Evolutionary conservation across 441 rosid genomes (phyloP), one percentile per base, ranked within the genome.

Genomic region (Erodium texanum): DNA sequence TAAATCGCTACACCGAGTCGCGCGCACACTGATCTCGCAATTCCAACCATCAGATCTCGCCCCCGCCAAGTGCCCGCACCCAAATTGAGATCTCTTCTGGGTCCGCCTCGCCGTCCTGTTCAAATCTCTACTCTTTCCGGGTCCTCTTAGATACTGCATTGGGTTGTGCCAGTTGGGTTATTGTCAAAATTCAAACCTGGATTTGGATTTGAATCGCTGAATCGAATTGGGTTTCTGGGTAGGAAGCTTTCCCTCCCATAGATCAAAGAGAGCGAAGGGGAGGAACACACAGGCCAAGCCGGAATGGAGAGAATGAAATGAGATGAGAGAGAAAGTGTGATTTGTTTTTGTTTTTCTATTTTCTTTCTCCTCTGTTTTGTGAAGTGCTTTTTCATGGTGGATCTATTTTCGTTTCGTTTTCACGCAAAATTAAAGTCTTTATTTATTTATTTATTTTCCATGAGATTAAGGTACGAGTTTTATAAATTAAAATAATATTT

Each of bases 111-210:
- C 41, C 63, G 8, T 64, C 48, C 32, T 4, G 59, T 54, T 74
- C 27, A 38, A 72, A 69, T 73, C 74, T 69, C 76, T 73, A 10
- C 6, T 34, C 6, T 34, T 34, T 34, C 7, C 41, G 9, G 85
- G 83, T 73, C 88, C 80, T 80, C 74, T 80, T 77, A 72, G 77
- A 83, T 81, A 78, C 88, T 79, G 87, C 96, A 89, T 45, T 89
- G 90, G 86, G 71, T 74, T 75, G 76, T 36, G 29, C 63, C 63
- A 15, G 23, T 23, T 29, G 66, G 41, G 16, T 63, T n/a, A n/a
- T 63, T 7, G 32, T 63, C 10, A 24, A 19, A 7, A 14, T 1
- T 24, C 24, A 9, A 64, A 2, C 2, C 29, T 24, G 19, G 29
- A 66, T 24, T 70, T 54, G 54, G 67, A 69, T 62, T 78, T 64